phyloP scores from a whole-genome alignment of 140 eudicot species.

The Bidens hawaiensis region DNA sequence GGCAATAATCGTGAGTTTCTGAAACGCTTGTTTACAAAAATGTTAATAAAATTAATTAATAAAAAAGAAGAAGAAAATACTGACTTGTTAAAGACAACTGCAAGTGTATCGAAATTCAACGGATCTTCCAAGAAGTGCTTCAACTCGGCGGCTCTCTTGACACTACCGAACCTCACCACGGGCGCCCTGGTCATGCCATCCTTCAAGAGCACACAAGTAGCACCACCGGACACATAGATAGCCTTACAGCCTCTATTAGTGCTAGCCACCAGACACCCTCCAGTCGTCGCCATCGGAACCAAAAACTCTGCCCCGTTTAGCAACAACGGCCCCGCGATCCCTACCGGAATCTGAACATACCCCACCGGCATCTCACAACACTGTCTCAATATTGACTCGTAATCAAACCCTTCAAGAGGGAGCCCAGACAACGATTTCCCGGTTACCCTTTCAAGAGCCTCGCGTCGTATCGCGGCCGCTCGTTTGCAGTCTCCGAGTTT shows the following conservation, averaged over 20 bases:
- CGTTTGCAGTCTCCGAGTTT: conserved; percentile 54
- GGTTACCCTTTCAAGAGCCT: conserved; percentile 38
- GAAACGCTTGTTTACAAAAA: no score
- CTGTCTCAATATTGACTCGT: conserved; percentile 48
- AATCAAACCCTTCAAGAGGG: conserved; percentile 60
- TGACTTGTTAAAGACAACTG: conserved; percentile 54
- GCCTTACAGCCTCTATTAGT: conserved; percentile 71
- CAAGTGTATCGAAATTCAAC: conserved; percentile 46
- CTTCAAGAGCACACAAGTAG: conserved; percentile 37
- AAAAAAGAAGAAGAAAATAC: not conserved
- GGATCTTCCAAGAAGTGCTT: conserved; percentile 62
- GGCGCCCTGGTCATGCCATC: conserved; percentile 77
- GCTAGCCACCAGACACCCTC: conserved; percentile 67
- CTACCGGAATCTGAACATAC: conserved; percentile 65
- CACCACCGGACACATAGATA: conserved; percentile 53
- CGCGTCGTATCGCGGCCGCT: conserved; percentile 39
- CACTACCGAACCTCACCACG: conserved; percentile 53
- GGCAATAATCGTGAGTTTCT: not conserved
- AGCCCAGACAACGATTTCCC: conserved; percentile 46
- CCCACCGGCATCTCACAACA: conserved; percentile 83
- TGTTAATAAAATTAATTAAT: not conserved
- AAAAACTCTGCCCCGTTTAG: conserved; percentile 42
- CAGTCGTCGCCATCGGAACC: conserved; percentile 73
- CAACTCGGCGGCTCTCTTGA: conserved; percentile 56
- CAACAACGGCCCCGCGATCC: conserved; percentile 62